phyloP scores from a whole-genome alignment of 305 asterid genomes.

The Solanum hybrid region DNA sequence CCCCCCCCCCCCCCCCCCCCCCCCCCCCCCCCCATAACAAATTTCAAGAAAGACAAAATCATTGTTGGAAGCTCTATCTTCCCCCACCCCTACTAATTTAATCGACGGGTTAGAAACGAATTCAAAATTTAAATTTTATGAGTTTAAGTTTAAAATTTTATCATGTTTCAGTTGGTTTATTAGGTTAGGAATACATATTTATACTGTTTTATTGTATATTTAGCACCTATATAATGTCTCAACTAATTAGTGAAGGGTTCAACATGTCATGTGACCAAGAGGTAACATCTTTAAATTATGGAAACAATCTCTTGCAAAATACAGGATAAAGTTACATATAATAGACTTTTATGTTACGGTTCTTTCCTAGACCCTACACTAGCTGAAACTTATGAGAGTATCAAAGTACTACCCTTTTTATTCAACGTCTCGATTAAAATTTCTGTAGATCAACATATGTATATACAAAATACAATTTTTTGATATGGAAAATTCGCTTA shows the following conservation, averaged over 20 bases:
- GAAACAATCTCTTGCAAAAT: not conserved
- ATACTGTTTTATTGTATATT: too few relatives aligned
- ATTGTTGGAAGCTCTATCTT: not conserved
- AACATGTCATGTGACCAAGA: too few relatives aligned
- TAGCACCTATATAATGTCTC: not conserved
- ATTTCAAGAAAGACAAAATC: not conserved
- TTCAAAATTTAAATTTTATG: too few relatives aligned
- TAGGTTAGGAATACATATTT: not conserved
- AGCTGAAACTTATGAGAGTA: not conserved
- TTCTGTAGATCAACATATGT: not conserved
- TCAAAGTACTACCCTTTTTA: not conserved
- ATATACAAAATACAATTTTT: not conserved
- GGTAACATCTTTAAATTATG: fast-evolving
- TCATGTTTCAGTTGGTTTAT: fast-evolving
- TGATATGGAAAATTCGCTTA: fast-evolving
- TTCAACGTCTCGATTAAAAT: not conserved
- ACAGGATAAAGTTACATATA: fast-evolving
- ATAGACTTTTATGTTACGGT: not conserved
- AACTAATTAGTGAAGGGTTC: not conserved
- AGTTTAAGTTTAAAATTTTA: too few relatives aligned
- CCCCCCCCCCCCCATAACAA: too few relatives aligned
- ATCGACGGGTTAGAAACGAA: fast-evolving
- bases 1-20: too few relatives aligned
- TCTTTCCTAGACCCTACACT: not conserved
- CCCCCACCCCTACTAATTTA: not conserved